Percentiles rank a stretch among this genome's conserved stretches.
Conservation (phyloP, 306 rosid species). For the Pachyrhizus erosus region DNA sequence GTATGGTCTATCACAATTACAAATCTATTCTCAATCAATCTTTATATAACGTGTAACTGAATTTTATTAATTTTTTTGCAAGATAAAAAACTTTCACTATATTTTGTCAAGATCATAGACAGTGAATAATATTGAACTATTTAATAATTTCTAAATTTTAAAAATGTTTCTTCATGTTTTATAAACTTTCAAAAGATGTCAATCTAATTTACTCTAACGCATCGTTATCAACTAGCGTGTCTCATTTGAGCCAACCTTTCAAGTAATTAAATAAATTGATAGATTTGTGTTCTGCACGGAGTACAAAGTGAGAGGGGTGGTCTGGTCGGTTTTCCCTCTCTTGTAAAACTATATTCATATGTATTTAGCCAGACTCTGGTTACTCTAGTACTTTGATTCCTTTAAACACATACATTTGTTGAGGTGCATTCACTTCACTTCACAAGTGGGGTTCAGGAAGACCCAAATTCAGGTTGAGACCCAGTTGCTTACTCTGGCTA, state of each 20-base stretch:
- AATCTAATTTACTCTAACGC: background rate
- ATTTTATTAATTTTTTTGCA: too few species aligned
- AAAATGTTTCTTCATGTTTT: background rate
- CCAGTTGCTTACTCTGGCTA: constrained; percentile 28
- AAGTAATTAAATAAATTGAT: too few species aligned
- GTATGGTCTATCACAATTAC: too few species aligned
- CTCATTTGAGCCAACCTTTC: background rate
- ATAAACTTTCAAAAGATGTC: too few species aligned
- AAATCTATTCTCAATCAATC: too few species aligned
- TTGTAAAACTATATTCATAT: background rate
- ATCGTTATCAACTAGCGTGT: background rate
- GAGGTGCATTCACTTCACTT: background rate
- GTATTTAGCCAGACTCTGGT: background rate
- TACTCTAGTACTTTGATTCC: background rate
- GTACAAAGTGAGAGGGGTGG: too few species aligned
- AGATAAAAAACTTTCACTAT: too few species aligned
- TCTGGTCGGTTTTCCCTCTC: background rate
- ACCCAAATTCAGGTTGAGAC: constrained; percentile 41
- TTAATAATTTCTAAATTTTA: too few species aligned
- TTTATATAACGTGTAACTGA: too few species aligned
- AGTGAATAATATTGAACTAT: too few species aligned
- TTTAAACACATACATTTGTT: background rate
- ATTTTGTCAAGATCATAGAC: too few species aligned
- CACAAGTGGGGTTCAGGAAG: background rate
- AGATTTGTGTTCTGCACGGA: background rate